Base-by-base conservation (phyloP, 2,329 filamentous ascomycete species). In the Ilyonectria mors-panacis region DNA sequence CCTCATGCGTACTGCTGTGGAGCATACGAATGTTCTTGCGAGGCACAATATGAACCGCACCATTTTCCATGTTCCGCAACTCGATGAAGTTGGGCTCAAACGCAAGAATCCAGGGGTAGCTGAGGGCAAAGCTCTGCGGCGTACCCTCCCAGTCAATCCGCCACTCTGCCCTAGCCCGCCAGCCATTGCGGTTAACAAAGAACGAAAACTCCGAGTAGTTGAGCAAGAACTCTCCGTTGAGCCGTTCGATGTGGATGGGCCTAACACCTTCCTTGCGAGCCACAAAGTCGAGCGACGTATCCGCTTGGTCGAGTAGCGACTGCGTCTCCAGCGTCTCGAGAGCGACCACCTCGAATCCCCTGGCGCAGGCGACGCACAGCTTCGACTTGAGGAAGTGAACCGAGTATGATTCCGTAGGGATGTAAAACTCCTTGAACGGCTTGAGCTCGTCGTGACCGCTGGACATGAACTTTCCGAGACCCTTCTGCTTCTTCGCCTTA, bases 191-290 rank as follows among this genome's bases (percentile, higher is more conserved):
- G 82, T 99, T 98, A 78, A 99, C 96, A 77, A 98, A 99, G 89
- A 99, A 99, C 13, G 94, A 97, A 82, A 98, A 99, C 80, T 99
- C 96, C 5, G 94, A 96, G 83, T 99, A 99, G 82, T 98, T 98
- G 70, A 99, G 91, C 73, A 99, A 82, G 86, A 99, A 99, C 79
- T 99, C 96, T 79, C 95, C 95, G 74, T 97, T 97, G 78, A 98
- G 91, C 51, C 96, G 93, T 81, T 99, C 97, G 73, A 99, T 98
- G 77, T 98, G 95, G 71, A 99, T 97, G 3, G 96, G 95, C 79
- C 93, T 94, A 76, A 96, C 94, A 76, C 94, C 94, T 81, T 98
- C 95, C 79, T 96, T 96, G 65, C 94, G 91, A 23, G 94, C 93
- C 56, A 99, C 95, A 78, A 99, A 98, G 83, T 99, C 96, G 68